Base-by-base conservation (phyloP, 2,329 filamentous ascomycete genomes). In the Golovinomyces cichoracearum region DNA sequence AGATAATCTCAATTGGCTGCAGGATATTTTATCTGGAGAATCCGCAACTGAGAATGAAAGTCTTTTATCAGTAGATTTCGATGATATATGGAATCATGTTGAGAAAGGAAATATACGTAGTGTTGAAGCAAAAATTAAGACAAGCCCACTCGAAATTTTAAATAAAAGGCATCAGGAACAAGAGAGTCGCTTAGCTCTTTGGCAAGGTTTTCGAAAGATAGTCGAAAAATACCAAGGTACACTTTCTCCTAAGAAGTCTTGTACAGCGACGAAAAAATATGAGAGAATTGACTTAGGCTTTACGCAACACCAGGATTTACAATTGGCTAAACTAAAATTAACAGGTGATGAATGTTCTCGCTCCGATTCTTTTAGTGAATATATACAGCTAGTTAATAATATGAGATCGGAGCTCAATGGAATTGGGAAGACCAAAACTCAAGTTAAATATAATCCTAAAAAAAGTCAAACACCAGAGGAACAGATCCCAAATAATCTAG, bases 1-100 rank as follows among this genome's bases (percentile, higher is more conserved):
- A 13, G 85, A 83, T 1, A 75, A 78, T 57, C 73, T 78, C 51
- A 71, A 74, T 49, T 88, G 84, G 78, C 70, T 83, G 56, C 72
- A 83, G 45, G 68, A 74, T 1, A 64, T 93, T 19, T 60, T 90
- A 0, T 68, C 78, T 47, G 82, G 82, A 1, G 78, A 83, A 42
- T 66, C 67, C 19, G 66, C 65, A 6, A 63, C 67, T 1, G 66
- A 66, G 23, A 71, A 67, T 27, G 79, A 81, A 51, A 70, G 68
- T 0, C 65, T 90, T n/a, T 60, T 93, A 13, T 70, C 70, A 1
- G 69, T 70, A 31, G 67, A 74, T 0, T 90, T 86, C 53, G 72
- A 81, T 26, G 67, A 74, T 7, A 72, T 90, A 0, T 92, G 81
- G 82, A 63, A 69, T 5, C 69, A 73, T 41, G 72, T 83, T 2